Evolutionary conservation across 1,284 basidiomycete species (phyloP), one percentile per base, ranked within the genome.

Genomic region (Cryptococcus sp.): DNA sequence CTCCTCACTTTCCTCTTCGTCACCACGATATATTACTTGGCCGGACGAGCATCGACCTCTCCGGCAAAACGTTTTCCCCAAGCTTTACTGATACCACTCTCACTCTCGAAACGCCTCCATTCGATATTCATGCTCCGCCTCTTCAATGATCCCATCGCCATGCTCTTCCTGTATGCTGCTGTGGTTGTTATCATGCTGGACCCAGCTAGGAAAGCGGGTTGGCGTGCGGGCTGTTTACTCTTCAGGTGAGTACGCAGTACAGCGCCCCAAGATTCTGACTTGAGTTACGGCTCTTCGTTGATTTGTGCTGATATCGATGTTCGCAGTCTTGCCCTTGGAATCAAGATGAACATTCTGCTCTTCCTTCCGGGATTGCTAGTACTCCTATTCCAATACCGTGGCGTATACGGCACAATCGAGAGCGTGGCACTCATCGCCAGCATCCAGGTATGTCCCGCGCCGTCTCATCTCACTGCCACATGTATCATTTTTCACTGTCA

Each of bases 331-430:
- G 93, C 93, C 0, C 77, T 99, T 5, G 93, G 92, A 2, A 84
- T 97, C 66, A 99, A 99, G 80, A 99, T 99, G 96, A 96, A 91
- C 47, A 86, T 89, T 40, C 80, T 99, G 17, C 84, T 99, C n/a
- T 96, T 93, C 79, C 79, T 97, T 1, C 95, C 95, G 1, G 93
- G 89, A 4, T 81, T 96, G 5, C 80, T 94, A 8, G 86, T 94
- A 15, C 80, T 95, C 59, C 79, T 90, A 22, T 88, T 90, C 80
- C 88, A 88, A 74, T 84, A 86, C 42, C 81, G 80, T 49, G 93
- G 94, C 20, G 71, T 91, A 11, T 51, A 83, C 3, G 78, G 78
- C 1, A 86, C 87, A 0, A 39, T 86, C 10, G 81, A 83, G 13
- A 82, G 87, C 65, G 56, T 87, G 2, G 50, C 82, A 15, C 81